Base-by-base conservation (phyloP, 495 filamentous ascomycete species). In the Peziza echinospora region DNA sequence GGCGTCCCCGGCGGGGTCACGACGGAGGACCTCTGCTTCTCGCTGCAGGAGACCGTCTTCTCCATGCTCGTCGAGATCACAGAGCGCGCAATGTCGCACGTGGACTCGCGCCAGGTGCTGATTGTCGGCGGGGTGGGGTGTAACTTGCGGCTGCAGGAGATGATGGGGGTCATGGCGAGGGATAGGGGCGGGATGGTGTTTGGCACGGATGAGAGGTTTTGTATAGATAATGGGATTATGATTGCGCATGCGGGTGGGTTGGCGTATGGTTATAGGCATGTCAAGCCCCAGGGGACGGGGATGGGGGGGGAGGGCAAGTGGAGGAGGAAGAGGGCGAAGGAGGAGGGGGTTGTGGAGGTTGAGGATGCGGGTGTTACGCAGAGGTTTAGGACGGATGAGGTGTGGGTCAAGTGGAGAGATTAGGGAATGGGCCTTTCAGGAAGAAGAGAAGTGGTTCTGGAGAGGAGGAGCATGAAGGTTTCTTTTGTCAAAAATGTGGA, bases 221-320 rank as follows among this genome's bases (percentile, higher is more conserved):
- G 89, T 57, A 97, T 97, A 51, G 91, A 97, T 64, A 97, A 97
- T 58, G 91, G 89, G 39, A 94, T 97, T 49, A 97, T 97, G 89
- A 97, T 97, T 65, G 89, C 89, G 10, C 89, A 97, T 65, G 89
- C 89, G 8, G 89, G 89, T 22, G 84, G 84, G 6, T 92, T 78
- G 56, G 65, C 71, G 62, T 82, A 74, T 0, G 89, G 89, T 5
- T 11, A 37, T 11, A 17, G 30, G 3, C 13, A 13, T 11, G 93
- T 83, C 11, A 64, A 68, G 2, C 54, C 96, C 10, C 76, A 80
- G 53, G 85, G 92, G 13, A 81, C 79, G 49, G 83, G 80, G 10
- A 91, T 80, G 63, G 96, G 89, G 17, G 89, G 96, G 62, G 70
- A 91, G 45, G 96, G 91, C 60, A 76, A 87, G 53, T 94, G 86